Percentiles rank a stretch among this genome's conserved stretches.
Evolutionary conservation across 768 basidiomycete species (phyloP).

Genomic region (Dacryopinax primogenitus): DNA sequence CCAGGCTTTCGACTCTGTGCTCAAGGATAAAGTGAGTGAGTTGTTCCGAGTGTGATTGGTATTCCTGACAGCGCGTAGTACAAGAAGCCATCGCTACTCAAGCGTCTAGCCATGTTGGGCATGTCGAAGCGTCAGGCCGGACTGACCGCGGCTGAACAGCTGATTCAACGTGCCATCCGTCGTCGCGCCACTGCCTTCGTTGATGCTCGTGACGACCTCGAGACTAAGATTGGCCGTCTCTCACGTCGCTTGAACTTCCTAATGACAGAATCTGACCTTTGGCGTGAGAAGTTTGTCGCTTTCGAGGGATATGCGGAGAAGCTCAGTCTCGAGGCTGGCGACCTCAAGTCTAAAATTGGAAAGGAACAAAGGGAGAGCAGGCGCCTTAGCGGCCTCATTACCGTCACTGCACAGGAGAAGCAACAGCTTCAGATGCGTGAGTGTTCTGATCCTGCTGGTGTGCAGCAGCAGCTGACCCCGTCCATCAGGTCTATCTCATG

Average conservation of each 20-base stretch:
- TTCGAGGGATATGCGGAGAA: conserved; percentile 92
- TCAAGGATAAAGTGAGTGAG: conserved; percentile 60
- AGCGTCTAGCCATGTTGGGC: conserved; percentile 69
- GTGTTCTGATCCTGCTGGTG: too few relatives aligned
- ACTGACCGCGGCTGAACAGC: conserved; percentile 67
- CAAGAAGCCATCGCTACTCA: conserved; percentile 79
- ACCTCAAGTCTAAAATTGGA: conserved; percentile 75
- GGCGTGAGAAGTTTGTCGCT: conserved; percentile 87
- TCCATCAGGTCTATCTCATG: neutral
- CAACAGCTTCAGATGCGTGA: conserved; percentile 61
- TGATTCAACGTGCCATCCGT: conserved; percentile 77
- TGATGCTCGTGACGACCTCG: conserved; percentile 83
- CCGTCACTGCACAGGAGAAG: conserved; percentile 66
- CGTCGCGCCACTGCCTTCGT: conserved; percentile 91
- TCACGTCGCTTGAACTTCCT: conserved; percentile 78
- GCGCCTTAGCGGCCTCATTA: conserved; percentile 65
- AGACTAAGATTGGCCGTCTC: conserved; percentile 82
- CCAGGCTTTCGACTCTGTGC: conserved; percentile 74
- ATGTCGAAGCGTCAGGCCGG: conserved; percentile 55
- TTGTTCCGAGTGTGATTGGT: neutral
- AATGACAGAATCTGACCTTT: conserved; percentile 80
- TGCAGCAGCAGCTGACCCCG: neutral
- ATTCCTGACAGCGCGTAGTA: conserved; percentile 36
- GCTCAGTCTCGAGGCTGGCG: conserved; percentile 71
- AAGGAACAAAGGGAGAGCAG: conserved; percentile 84